phyloP scores from a whole-genome alignment of 768 basidiomycete genomes.

The Artomyces pyxidatus region DNA sequence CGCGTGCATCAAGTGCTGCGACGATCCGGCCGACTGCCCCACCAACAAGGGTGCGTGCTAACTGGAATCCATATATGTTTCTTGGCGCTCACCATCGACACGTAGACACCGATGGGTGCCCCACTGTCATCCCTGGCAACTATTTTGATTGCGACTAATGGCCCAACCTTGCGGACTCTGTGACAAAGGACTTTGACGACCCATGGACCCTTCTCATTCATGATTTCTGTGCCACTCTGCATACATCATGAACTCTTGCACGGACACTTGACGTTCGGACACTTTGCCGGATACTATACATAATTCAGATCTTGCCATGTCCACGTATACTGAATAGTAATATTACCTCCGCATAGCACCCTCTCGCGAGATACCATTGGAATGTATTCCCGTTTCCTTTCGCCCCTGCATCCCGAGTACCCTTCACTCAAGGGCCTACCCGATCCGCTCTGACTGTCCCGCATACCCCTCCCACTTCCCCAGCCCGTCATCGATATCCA shows the following conservation, averaged over 20 bases:
- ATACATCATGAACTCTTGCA: neutral
- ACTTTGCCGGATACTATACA: too few relatives aligned
- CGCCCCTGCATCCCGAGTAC: too few relatives aligned
- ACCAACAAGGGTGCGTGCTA: conserved; percentile 32
- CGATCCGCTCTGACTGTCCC: conserved; percentile 32
- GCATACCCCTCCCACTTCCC: conserved; percentile 66
- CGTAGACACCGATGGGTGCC: conserved; percentile 43
- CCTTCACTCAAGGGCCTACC: too few relatives aligned
- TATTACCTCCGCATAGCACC: too few relatives aligned
- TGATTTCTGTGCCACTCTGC: neutral
- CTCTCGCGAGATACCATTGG: too few relatives aligned
- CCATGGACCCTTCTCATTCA: neutral
- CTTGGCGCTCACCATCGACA: neutral
- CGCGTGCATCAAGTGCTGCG: conserved; percentile 53
- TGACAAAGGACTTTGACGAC: too few relatives aligned
- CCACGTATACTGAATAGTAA: too few relatives aligned
- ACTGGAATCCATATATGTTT: neutral
- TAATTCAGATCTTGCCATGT: too few relatives aligned
- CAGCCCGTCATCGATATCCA: conserved; percentile 48
- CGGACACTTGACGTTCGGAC: too few relatives aligned
- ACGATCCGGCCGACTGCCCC: conserved; percentile 47
- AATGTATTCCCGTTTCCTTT: too few relatives aligned
- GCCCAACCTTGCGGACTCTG: too few relatives aligned
- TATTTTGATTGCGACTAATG: conserved; percentile 46
- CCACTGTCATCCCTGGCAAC: conserved; percentile 42